Base-by-base conservation (phyloP, 176 grass and related monocot genomes). In the Avena eriantha region DNA sequence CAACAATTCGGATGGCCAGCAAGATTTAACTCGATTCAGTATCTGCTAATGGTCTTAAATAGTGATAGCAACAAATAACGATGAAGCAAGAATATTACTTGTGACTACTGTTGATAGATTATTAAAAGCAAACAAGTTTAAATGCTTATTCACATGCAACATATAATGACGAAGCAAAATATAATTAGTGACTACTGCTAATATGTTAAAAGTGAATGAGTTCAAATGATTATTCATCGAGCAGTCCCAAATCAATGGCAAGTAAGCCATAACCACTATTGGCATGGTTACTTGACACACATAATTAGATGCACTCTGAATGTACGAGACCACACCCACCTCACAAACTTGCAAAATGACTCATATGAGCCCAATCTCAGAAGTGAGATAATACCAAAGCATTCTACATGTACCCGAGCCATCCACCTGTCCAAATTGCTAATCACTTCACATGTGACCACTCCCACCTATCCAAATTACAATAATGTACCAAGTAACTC, bases 51-150 rank as follows among this genome's bases (percentile, higher is more conserved):
- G 0, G 1, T 90, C 34, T 69, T 77, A 88, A 43, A 47, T 19
- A 7, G 4, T 13, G 15, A 89, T 21, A 31, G 11, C 49, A 73
- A 79, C 5, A 18, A 18, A 73, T 51, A 63, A 10, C 31, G 16
- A 53, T 74, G 82, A 85, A 43, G 41, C 31, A 43, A 90, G 70
- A 16, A 51, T 16, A 61, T 21, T 66, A 7, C 18, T 5, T 45
- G 36, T 3, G 7, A 43, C 68, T 45, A 65, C 39, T 47, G 15
- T 53, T 65, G 29, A 65, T 2, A 17, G 14, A 67, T 67, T 16
- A 67, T 67, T 16, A 8, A 67, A 33, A 34, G 14, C 0, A 17
- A 67, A 17, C 2, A 2, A 67, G 11, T 14, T 63, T 63, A 14
- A 23, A 65, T 67, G 13, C 53, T 56, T 31, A 14, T 29, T 33